A percentile compares a stretch with the other conserved stretches of the same genome.
Conservation (phyloP, 2,329 filamentous ascomycete species). For the Colletotrichum sp. region DNA sequence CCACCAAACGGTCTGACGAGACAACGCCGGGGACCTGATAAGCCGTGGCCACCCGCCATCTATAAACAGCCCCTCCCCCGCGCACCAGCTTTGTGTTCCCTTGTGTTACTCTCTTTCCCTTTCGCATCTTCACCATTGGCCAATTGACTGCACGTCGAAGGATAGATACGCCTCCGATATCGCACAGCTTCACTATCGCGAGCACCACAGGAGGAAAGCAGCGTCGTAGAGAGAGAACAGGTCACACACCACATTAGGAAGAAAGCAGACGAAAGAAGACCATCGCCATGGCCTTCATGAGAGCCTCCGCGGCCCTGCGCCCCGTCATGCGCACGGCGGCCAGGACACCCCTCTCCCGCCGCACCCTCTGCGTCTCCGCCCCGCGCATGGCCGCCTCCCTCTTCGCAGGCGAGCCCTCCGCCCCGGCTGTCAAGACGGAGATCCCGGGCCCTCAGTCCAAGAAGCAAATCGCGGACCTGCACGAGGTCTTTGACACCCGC, state of each 20-base stretch:
- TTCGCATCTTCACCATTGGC: not conserved
- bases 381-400: constrained; percentile 31
- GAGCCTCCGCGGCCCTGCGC: constrained; percentile 14
- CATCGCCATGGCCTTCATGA: constrained; percentile 11
- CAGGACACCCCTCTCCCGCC: not conserved
- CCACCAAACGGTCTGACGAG: not conserved
- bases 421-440: constrained; percentile 58
- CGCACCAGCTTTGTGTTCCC: not conserved
- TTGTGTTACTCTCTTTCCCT: not conserved
- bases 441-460: constrained; percentile 81
- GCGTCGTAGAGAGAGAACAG: not conserved
- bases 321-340: constrained; percentile 13
- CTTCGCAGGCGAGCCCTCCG: constrained; percentile 55
- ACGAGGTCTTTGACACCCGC: constrained; percentile 83
- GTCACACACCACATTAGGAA: not conserved
- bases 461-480: constrained; percentile 71
- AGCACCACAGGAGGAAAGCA: not conserved
- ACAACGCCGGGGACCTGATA: not conserved
- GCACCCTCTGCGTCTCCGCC: constrained; percentile 16
- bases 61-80: constrained; percentile 19
- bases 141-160: not conserved
- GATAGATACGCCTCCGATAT: constrained; percentile 3
- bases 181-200: not conserved
- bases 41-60: constrained; percentile 21
- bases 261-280: not conserved